Base-by-base conservation (phyloP, 140 eudicot genomes). In the Senecio squalidus region DNA sequence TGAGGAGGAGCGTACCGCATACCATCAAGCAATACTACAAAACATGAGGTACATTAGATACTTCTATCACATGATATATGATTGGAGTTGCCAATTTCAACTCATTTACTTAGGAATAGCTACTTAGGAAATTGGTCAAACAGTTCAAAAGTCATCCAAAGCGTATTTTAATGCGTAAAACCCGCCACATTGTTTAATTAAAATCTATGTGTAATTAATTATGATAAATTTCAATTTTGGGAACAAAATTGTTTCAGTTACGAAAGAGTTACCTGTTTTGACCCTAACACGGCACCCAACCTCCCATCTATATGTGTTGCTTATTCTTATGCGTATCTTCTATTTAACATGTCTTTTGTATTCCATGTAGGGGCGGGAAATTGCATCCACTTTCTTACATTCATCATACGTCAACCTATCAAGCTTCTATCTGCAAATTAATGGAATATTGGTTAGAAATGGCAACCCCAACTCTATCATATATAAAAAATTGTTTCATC, bases 381-480 rank as follows among this genome's bases (percentile, higher is more conserved):
- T 77, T 84, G 49, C 99, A 93, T 55, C 99, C 99, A 6, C 95
- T 93, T 34, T 76, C 94, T 28, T 88, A 69, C 71, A 69, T 88
- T 69, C 99, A 93, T 58, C 99, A 93, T 63, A 80, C 99, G 45
- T 88, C 99, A 52, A 84, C 99, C 25, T 93, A 93, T 77, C 96
- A 93, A 79, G 96, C 99, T 64, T 88, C 99, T 66, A 64, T 93
- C 70, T 93, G 99, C 89, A 93, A 93, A 69, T 60, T 93, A 76
- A 93, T 93, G 83, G 99, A 93, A 71, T 82, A 84, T 60, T 93
- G 99, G 99, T 93, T 36, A 81, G 83, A 62, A 68, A 23, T 53
- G 8, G 39, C 67, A 8, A 24, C 31, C 34, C 15, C 18, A 20
- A 45, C 29, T 50, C 36, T 33, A 1, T 43, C 25, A 26, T 39